Evolutionary conservation across 495 filamentous ascomycete genomes (phyloP).

Genomic region (Haplographium delicatum): DNA sequence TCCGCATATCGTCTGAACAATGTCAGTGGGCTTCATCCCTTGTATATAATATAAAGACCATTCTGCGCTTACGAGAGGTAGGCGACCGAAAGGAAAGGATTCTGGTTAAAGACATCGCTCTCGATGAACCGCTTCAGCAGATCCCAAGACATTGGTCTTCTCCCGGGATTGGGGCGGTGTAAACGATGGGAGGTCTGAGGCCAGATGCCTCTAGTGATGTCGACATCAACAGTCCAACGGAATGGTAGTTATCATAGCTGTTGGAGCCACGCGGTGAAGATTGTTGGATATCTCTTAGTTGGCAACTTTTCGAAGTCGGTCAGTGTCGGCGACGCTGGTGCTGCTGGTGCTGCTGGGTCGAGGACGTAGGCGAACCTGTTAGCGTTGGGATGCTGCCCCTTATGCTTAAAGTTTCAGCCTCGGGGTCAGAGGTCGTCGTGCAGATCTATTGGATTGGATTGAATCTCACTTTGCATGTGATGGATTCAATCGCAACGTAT

Average conservation of each 20-base stretch:
- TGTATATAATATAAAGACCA: too few species aligned
- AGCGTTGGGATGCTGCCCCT: too few species aligned
- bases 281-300: not conserved
- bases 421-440: too few species aligned
- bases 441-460: too few species aligned
- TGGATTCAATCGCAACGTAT: too few species aligned
- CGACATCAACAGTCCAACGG: constrained; percentile 21
- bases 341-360: too few species aligned
- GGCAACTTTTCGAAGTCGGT: too few species aligned
- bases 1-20: constrained; percentile 72
- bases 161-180: not conserved
- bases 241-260: constrained; percentile 9
- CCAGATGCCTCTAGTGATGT: constrained; percentile 24
- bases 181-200: constrained; percentile 12
- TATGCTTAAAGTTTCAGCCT: too few species aligned
- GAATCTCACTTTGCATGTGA: too few species aligned
- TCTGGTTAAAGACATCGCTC: constrained; percentile 77
- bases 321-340: too few species aligned
- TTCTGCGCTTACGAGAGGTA: constrained; percentile 73
- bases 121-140: constrained; percentile 73
- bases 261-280: constrained; percentile 5
- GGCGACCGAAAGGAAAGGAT: constrained; percentile 72
- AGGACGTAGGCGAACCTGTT: too few species aligned
- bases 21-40: too few species aligned
- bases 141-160: constrained; percentile 43